Conservation (phyloP, 345 rosid species). For the Eucalyptus melliodora region DNA sequence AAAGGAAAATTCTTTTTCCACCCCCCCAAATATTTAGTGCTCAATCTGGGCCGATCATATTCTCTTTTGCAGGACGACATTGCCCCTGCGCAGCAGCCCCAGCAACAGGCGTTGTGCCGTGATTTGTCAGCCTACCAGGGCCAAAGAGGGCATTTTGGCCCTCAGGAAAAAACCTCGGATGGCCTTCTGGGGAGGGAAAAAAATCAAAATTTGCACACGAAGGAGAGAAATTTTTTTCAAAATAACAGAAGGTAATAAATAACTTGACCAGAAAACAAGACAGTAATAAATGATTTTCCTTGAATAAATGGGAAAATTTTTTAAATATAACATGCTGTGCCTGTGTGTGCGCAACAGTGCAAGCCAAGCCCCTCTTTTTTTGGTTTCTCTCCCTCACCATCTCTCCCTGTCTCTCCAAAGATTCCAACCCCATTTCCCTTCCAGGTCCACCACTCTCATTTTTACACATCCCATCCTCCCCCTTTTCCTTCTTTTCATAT, state of each 20-base stretch:
- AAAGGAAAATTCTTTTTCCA: background rate
- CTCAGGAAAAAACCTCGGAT: background rate
- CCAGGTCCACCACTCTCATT: background rate
- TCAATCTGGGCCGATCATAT: background rate
- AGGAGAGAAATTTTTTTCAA: background rate
- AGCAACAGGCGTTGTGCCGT: background rate
- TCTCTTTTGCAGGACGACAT: background rate
- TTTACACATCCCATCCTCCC: background rate
- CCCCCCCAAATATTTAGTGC: background rate
- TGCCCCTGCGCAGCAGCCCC: background rate
- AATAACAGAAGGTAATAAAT: background rate
- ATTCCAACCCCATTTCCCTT: background rate
- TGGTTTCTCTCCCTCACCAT: background rate
- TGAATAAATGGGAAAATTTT: background rate
- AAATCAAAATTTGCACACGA: background rate
- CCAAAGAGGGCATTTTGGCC: background rate
- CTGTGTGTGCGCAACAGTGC: background rate
- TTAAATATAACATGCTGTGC: background rate
- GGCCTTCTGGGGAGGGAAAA: background rate
- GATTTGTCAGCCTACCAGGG: background rate
- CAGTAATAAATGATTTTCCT: background rate
- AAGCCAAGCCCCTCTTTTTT: background rate
- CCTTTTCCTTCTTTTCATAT: background rate
- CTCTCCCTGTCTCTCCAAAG: background rate
- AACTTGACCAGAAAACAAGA: background rate